Evolutionary conservation across 2,329 filamentous ascomycete species (phyloP), one percentile per base, ranked within the genome.

Genomic region (Amylocarpus encephaloides): DNA sequence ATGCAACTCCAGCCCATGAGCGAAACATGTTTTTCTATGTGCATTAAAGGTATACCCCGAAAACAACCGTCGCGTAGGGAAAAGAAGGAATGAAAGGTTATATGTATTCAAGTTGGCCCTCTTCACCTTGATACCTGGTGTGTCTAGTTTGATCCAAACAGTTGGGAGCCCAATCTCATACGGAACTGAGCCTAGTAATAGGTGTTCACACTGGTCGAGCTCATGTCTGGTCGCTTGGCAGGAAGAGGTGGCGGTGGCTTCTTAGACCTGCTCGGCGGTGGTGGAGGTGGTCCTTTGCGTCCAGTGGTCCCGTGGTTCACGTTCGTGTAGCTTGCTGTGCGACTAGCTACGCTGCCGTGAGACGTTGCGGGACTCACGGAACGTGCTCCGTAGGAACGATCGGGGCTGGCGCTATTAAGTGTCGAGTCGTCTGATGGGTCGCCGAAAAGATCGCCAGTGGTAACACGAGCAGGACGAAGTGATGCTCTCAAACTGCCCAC

Each of bases 191-290:
- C 22, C 22, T 22, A 40, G 6, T 50, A 62, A 44, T 61, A 58
- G 41, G 54, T 48, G 18, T 52, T 56, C 10, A 60, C 26, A 43
- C 54, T 59, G 3, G 49, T 48, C 11, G 59, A 54, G 29, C 59
- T 63, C 13, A 61, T 61, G 13, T 64, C 61, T 15, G 62, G 75
- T 57, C 79, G 70, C 72, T 85, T 85, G 69, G 81, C 76, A 18
- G 82, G 82, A 10, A 79, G 79, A 18, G 80, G 82, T 43, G 79
- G 79, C 34, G 79, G 79, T 52, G 81, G 80, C 66, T 85, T 85
- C 73, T 84, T 86, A 33, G 77, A 69, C 62, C 81, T 70, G 18
- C 76, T 77, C 7, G 79, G 77, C 22, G 79, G 79, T 19, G 82
- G 82, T 26, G 82, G 82, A 16, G 82, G 82, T 42, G 80, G 78